Evolutionary conservation across 2,329 filamentous ascomycete species (phyloP).

Genomic region (Botrytis tulipae): DNA sequence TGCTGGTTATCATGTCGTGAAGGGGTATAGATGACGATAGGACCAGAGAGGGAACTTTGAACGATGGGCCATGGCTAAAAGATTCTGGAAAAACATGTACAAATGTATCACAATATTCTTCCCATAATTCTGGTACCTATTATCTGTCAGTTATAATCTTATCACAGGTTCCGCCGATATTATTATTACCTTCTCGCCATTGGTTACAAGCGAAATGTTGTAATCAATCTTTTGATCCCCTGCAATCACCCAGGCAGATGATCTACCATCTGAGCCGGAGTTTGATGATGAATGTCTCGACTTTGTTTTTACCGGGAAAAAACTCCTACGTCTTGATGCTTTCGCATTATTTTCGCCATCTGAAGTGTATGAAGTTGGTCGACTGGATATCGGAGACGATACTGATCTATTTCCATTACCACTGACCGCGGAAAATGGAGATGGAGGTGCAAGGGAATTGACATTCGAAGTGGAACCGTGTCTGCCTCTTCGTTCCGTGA

Average conservation of each 20-base stretch:
- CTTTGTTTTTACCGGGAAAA: slow-evolving; percentile 9
- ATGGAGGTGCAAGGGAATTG: slow-evolving; percentile 18
- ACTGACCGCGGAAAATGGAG: not conserved
- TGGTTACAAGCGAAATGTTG: slow-evolving; percentile 14
- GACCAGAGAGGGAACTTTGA: slow-evolving; percentile 48
- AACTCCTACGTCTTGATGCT: slow-evolving; percentile 17
- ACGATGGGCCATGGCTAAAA: slow-evolving; percentile 54
- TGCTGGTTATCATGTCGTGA: slow-evolving; percentile 21
- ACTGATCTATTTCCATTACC: slow-evolving; percentile 13
- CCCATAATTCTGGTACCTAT: slow-evolving; percentile 67
- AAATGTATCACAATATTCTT: slow-evolving; percentile 55
- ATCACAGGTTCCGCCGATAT: not conserved
- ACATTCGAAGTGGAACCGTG: slow-evolving; percentile 17
- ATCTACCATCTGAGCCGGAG: slow-evolving; percentile 10
- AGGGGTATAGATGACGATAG: slow-evolving; percentile 14
- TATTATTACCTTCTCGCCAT: slow-evolving; percentile 15
- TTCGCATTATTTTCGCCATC: slow-evolving; percentile 14
- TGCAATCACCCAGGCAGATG: slow-evolving; percentile 20
- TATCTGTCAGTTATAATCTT: not conserved
- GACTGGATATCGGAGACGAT: slow-evolving; percentile 18
- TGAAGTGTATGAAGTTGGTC: slow-evolving; percentile 17
- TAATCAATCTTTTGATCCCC: slow-evolving; percentile 21
- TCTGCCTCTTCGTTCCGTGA: slow-evolving; percentile 11
- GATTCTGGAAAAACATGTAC: slow-evolving; percentile 56
- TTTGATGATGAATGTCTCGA: slow-evolving; percentile 14